Evolutionary conservation across 2,329 filamentous ascomycete genomes (phyloP), one percentile per base, ranked within the genome.

Genomic region (Ophiostoma ips): DNA sequence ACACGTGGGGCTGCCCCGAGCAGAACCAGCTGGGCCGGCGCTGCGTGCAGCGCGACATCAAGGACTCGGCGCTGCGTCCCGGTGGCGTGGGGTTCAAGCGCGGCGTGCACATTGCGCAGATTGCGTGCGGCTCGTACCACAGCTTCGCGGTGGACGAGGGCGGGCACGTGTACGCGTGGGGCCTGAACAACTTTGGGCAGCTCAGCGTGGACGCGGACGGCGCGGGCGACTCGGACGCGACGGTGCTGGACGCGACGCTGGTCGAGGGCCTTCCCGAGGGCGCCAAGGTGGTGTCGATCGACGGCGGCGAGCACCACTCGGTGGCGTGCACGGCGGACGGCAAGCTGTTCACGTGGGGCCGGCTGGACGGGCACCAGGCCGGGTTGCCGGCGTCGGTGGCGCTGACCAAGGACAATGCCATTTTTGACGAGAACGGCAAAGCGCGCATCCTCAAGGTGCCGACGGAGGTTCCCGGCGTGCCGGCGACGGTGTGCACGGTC

Each of bases 141-240:
- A 84, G 81, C 58, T 90, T 94, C 58, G 86, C 86, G 16, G 71
- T 94, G 44, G 79, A 83, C 64, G 73, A 76, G 51, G 74, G 77
- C 13, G 84, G 81, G 36, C 72, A 76, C 30, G 82, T 90, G 31
- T 92, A 80, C 66, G 77, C 81, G 0, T 94, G 87, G 87, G 87
- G 88, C 21, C 70, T 90, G 30, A 94, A 94, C 72, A 88, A 84
- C 66, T 94, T 85, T 64, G 84, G 83, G 55, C 83, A 94, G 68
- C 85, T 84, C 15, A 87, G 83, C 52, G 58, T 63, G 52, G 69
- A 71, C 52, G 69, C 71, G 15, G 72, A 77, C 40, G 71, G 73
- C 49, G 79, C 76, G 13, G 82, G 81, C 31, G 76, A 82, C 52
- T 78, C 83, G 48, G 79, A 83, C 56, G 82, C 82, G 33, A 78